Conservation (phyloP, 331 rosid species). For the Spiraea crenata region DNA sequence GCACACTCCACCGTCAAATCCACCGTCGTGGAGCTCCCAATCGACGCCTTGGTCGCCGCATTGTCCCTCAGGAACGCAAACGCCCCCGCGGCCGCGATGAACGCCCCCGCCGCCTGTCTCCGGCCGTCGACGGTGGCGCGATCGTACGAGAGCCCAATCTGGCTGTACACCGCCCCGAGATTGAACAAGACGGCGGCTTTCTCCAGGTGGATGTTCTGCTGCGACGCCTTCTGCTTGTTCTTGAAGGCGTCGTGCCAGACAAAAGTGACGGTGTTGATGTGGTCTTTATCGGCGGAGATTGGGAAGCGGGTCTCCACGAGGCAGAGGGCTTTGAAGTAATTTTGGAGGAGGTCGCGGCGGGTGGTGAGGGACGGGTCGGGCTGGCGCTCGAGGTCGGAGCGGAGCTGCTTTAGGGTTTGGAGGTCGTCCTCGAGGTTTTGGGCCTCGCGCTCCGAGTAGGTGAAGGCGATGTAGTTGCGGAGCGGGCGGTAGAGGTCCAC, state of each 20-base stretch:
- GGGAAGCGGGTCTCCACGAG: slow-evolving; percentile 95
- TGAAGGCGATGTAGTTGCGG: slow-evolving; percentile 77
- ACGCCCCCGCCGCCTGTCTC: too few relatives aligned
- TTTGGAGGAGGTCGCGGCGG: slow-evolving; percentile 83
- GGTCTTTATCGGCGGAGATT: slow-evolving; percentile 84
- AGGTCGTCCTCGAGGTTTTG: slow-evolving; percentile 93
- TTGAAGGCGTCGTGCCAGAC: slow-evolving; percentile 93
- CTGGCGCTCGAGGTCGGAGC: slow-evolving; percentile 82
- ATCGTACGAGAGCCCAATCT: too few relatives aligned
- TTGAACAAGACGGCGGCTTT: slow-evolving; percentile 87
- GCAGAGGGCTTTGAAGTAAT: slow-evolving; percentile 78
- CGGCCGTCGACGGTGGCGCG: too few relatives aligned
- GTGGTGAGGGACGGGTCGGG: slow-evolving; percentile 80
- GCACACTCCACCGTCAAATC: too few relatives aligned
- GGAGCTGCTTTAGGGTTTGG: slow-evolving; percentile 77
- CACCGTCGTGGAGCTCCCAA: too few relatives aligned
- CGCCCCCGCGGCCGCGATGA: too few relatives aligned
- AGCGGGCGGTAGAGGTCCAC: slow-evolving; percentile 82
- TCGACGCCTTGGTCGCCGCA: too few relatives aligned
- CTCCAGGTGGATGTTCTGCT: slow-evolving; percentile 95
- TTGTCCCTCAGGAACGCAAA: too few relatives aligned
- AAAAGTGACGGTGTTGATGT: slow-evolving; percentile 70
- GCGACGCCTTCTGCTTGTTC: slow-evolving; percentile 77
- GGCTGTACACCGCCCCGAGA: slow-evolving; percentile 71
- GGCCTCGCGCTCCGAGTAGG: slow-evolving; percentile 96